Conservation (phyloP, 176 grass and related monocot species). For the Avena sativa region DNA sequence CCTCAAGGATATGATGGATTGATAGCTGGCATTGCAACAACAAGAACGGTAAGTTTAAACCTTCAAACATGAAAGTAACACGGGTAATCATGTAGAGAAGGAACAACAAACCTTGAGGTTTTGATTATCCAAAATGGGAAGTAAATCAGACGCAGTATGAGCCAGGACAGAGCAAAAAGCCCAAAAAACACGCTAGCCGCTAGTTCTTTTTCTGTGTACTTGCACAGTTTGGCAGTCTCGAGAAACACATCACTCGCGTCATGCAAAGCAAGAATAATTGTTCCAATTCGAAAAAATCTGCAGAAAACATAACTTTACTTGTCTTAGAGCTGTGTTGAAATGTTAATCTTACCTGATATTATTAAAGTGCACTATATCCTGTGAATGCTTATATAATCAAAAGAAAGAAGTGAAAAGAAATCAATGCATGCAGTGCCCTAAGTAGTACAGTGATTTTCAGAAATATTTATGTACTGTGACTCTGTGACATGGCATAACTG, state of each 20-base stretch:
- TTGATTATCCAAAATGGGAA: conserved; percentile 99
- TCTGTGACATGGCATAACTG: conserved; percentile 15
- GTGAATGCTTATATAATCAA: conserved; percentile 27
- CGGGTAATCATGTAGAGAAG: conserved; percentile 17
- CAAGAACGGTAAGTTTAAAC: conserved; percentile 30
- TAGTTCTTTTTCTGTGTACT: conserved; percentile 91
- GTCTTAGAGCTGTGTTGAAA: conserved; percentile 21
- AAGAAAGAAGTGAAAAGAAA: conserved; percentile 18
- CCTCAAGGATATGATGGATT: conserved; percentile 58
- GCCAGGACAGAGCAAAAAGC: conserved; percentile 92
- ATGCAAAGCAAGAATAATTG: conserved; percentile 90
- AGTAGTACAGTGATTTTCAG: conserved; percentile 9
- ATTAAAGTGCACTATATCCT: conserved; percentile 13
- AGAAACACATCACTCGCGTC: conserved; percentile 95
- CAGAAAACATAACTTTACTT: conserved; percentile 34
- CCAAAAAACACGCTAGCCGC: conserved; percentile 90
- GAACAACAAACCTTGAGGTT: conserved; percentile 78
- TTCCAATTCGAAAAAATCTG: conserved; percentile 95
- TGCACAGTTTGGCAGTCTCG: conserved; percentile 95
- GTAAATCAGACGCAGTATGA: conserved; percentile 85
- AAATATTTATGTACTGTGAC: background rate
- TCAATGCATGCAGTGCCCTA: background rate
- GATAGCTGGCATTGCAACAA: conserved; percentile 67
- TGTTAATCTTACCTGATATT: background rate
- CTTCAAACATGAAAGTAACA: conserved; percentile 8